These are phyloP conservation scores for Hypericum androsaemum DNA, from an alignment of 345 rosid species.

Conservation along the genomic window DNA sequence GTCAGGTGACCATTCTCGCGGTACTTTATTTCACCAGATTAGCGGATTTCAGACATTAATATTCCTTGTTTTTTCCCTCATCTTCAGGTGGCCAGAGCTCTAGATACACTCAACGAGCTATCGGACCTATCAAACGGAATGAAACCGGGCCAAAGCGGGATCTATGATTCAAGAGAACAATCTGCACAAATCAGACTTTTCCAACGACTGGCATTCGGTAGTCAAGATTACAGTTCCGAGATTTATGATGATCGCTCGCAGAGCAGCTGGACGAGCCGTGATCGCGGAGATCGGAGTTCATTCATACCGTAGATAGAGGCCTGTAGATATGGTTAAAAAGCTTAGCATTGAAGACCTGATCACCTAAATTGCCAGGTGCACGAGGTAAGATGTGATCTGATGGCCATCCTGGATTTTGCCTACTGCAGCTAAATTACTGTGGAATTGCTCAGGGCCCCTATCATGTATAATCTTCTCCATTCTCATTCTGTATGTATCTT, in stretches of 20 bases:
- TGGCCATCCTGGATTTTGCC: no score
- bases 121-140: conserved; percentile 81
- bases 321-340: conserved; percentile 6
- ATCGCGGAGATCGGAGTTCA: conserved; percentile 24
- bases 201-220: conserved; percentile 87
- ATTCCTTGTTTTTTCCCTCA: neutral
- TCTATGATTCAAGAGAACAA: conserved; percentile 64
- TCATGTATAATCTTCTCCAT: no score
- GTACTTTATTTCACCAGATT: neutral
- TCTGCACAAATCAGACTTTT: conserved; percentile 95
- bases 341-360: neutral
- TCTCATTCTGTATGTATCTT: no score
- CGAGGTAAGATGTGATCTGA: no score
- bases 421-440: no score
- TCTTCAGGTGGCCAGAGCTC: conserved; percentile 73
- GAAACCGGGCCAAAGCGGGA: conserved; percentile 87
- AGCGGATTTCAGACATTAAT: neutral
- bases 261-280: conserved; percentile 82
- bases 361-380: no score
- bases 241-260: conserved; percentile 45
- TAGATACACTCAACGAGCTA: conserved; percentile 57
- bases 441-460: no score
- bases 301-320: conserved; percentile 28
- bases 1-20: conserved; percentile 45
- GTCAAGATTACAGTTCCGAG: conserved; percentile 77